Percentiles rank a stretch among this genome's conserved stretches.
phyloP scores from a whole-genome alignment of 1,284 basidiomycete species.

The Tranzscheliella williamsii region DNA sequence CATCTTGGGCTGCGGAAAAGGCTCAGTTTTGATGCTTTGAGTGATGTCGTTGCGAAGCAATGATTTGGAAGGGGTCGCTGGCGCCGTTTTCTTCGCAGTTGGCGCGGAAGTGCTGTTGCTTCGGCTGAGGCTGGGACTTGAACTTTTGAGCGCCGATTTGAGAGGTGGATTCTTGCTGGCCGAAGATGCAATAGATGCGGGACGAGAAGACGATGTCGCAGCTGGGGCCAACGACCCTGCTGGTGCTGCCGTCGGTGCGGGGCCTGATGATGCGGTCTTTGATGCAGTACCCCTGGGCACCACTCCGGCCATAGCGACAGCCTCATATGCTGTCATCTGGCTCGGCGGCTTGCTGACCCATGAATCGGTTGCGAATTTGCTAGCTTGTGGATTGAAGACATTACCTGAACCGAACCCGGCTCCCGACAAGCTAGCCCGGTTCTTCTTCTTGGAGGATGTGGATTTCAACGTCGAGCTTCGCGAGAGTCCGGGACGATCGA shows the following conservation, averaged over 20 bases:
- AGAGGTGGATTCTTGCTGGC: conserved; percentile 43
- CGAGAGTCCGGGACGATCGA: conserved; percentile 17
- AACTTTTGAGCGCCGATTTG: conserved; percentile 52
- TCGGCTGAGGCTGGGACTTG: conserved; percentile 28
- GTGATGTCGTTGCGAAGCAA: conserved; percentile 32
- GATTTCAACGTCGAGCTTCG: conserved; percentile 37
- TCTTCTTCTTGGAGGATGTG: conserved; percentile 49
- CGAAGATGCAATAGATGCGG: conserved; percentile 31
- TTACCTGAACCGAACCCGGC: conserved; percentile 25
- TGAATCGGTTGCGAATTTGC: conserved; percentile 43
- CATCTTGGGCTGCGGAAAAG: conserved; percentile 31
- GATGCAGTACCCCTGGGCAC: conserved; percentile 30
- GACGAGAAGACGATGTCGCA: conserved; percentile 12
- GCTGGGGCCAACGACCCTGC: conserved; percentile 1
- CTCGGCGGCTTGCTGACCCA: conserved; percentile 38
- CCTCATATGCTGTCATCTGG: conserved; percentile 43
- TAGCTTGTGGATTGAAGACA: conserved; percentile 36
- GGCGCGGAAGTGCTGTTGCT: conserved; percentile 27
- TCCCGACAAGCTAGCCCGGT: conserved; percentile 29
- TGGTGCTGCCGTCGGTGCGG: conserved; percentile 3
- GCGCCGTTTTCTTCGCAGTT: conserved; percentile 19
- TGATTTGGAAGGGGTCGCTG: conserved; percentile 12
- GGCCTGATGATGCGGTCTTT: not conserved
- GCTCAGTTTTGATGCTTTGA: conserved; percentile 24
- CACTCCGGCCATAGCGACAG: conserved; percentile 47